A percentile compares a stretch with the other conserved stretches of the same genome.
Conservation (phyloP, 345 rosid species). For the Hibiscus trionum region DNA sequence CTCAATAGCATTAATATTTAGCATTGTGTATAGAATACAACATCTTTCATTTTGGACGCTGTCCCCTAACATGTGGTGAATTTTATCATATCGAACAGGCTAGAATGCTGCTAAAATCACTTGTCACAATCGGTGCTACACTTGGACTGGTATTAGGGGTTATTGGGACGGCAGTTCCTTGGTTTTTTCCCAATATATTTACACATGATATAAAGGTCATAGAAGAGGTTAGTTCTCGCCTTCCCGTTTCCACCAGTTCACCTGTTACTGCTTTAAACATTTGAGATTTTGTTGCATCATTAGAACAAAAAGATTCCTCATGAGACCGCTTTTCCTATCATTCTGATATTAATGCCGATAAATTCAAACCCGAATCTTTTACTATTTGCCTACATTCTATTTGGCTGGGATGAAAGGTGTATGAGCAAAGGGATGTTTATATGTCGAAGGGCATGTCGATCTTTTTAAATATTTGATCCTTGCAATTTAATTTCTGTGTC, state of each 20-base stretch:
- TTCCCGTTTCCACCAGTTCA: background rate
- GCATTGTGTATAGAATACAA: too few relatives aligned
- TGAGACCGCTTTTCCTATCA: background rate
- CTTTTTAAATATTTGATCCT: background rate
- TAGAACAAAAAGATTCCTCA: background rate
- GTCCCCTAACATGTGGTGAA: constrained; percentile 9
- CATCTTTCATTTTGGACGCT: background rate
- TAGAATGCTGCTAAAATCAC: constrained; percentile 70
- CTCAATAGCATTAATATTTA: background rate
- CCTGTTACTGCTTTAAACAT: background rate
- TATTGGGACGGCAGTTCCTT: constrained; percentile 58
- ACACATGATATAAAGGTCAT: constrained; percentile 58
- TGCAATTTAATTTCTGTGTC: constrained; percentile 1
- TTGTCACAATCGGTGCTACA: constrained; percentile 55
- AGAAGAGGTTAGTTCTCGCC: constrained; percentile 39
- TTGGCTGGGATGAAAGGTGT: background rate
- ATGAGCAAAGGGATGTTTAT: background rate
- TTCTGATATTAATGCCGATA: too few relatives aligned
- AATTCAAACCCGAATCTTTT: too few relatives aligned
- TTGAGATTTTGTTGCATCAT: background rate
- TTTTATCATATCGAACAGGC: constrained; percentile 43
- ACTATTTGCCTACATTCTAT: background rate
- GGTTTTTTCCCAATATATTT: constrained; percentile 62
- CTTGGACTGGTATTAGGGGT: constrained; percentile 50
- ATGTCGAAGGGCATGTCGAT: background rate